Conservation (phyloP, 805 yeast species). For the Candida hispaniensis region DNA sequence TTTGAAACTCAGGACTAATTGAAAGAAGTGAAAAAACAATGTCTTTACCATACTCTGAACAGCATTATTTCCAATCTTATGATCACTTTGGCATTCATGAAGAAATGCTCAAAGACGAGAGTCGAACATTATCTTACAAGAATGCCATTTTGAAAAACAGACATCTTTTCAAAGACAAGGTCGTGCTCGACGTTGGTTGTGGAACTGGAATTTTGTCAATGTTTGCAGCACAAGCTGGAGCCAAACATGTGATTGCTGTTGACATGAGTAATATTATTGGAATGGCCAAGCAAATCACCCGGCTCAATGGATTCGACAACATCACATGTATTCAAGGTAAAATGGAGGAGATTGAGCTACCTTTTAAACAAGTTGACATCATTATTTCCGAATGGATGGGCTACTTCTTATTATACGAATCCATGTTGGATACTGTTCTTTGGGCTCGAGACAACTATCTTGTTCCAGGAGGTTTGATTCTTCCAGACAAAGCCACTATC, state of each 20-base stretch:
- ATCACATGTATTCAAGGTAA: conserved; percentile 87
- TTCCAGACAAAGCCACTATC: conserved; percentile 90
- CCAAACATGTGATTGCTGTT: conserved; percentile 93
- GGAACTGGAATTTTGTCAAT: conserved; percentile 96
- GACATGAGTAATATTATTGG: conserved; percentile 95
- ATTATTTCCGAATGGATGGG: conserved; percentile 99
- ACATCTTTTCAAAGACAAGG: conserved; percentile 79
- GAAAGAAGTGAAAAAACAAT: too few relatives aligned
- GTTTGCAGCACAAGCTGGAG: conserved; percentile 99
- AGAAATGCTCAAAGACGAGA: conserved; percentile 94
- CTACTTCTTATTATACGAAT: conserved; percentile 86
- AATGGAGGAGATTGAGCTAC: conserved; percentile 80
- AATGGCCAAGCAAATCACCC: conserved; percentile 86
- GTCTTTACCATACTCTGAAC: conserved; percentile 39
- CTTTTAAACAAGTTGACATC: conserved; percentile 83
- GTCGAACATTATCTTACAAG: conserved; percentile 84
- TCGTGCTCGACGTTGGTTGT: conserved; percentile 96
- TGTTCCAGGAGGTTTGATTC: conserved; percentile 73
- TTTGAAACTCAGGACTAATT: too few relatives aligned
- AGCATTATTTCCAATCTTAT: conserved; percentile 89
- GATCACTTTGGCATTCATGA: conserved; percentile 98
- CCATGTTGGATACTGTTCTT: conserved; percentile 94
- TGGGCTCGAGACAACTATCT: conserved; percentile 84
- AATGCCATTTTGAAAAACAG: conserved; percentile 86
- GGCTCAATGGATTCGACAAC: conserved; percentile 76